These are phyloP conservation scores for Lactarius pseudohatsudake DNA, from an alignment of 768 basidiomycete species.

Conservation along the genomic window DNA sequence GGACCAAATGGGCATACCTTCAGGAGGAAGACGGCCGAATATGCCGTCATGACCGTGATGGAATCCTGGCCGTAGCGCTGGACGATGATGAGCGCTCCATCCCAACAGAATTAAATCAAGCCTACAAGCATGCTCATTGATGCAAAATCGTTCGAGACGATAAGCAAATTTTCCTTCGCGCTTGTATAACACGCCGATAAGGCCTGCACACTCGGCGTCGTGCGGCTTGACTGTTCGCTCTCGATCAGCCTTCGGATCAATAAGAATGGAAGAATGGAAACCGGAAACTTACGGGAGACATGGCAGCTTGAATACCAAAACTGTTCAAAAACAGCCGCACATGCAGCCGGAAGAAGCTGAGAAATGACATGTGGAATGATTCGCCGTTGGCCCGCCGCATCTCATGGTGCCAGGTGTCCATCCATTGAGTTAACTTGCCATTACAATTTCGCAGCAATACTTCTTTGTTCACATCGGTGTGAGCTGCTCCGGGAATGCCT, in stretches of 20 bases:
- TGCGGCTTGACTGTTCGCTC: conserved; percentile 49
- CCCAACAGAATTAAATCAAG: background rate
- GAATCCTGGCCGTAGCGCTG: conserved; percentile 86
- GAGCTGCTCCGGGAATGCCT: conserved; percentile 44
- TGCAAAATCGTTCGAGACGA: conserved; percentile 73
- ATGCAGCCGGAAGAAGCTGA: conserved; percentile 74
- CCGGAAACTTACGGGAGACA: conserved; percentile 49
- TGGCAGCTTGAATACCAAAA: conserved; percentile 70
- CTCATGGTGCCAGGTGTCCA: conserved; percentile 66
- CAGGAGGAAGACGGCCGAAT: conserved; percentile 77
- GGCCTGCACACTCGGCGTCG: conserved; percentile 64
- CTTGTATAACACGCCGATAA: conserved; percentile 71
- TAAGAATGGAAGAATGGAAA: conserved; percentile 2
- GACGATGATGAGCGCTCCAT: conserved; percentile 23
- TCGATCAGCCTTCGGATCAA: conserved; percentile 19
- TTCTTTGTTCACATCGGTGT: conserved; percentile 71
- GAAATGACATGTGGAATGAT: conserved; percentile 72
- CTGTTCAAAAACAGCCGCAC: conserved; percentile 83
- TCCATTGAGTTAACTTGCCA: conserved; percentile 69
- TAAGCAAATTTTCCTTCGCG: conserved; percentile 66
- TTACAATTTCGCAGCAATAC: conserved; percentile 72
- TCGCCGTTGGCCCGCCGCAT: conserved; percentile 74
- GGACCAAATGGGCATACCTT: conserved; percentile 47
- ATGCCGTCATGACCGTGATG: conserved; percentile 83
- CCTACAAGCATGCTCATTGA: conserved; percentile 71